Evolutionary conservation across 2,329 filamentous ascomycete species (phyloP), one percentile per base, ranked within the genome.

Genomic region (Rhexocercosporidium sp.): DNA sequence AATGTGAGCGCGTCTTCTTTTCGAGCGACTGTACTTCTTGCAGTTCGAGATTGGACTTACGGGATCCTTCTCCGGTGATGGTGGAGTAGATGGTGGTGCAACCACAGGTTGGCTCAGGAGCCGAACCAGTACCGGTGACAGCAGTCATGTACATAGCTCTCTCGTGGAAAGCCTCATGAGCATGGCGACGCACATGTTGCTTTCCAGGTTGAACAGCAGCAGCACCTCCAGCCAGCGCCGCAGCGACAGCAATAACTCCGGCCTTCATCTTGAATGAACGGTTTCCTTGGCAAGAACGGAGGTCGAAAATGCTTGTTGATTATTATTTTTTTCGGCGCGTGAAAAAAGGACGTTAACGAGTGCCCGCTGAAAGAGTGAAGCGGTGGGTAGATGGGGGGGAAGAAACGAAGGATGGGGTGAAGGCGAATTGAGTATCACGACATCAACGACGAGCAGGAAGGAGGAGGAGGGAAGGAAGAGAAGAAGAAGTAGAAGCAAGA

Each of bases 291-390:
- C 64, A 62, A 66, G 27, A 67, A 63, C 20, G 46, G 66, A 59
- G 56, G 65, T 59, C 49, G 66, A 49, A 6, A 61, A 65, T 20
- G 67, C 71, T 69, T 65, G 70, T 72, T 37, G 61, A 16, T 62
- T 44, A 39, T 57, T 65, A 65, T 22, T 56, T 65, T 65, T 22
- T 56, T 57, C 61, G 66, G 72, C 60, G 70, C 62, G 64, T 67
- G 64, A 74, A 72, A 73, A 70, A 29, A n/a, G n/a, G 59, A 53
- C 31, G 59, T 62, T 76, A 91, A 91, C 82, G 89, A 92, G 84
- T 89, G 90, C 87, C 92, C 91, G 92, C 92, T 94, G 83, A 94
- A 93, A 80, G 92, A 93, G 89, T 93, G 91, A 92, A 92, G 90
- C 90, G 90, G 90, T 90, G 77, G 81, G 84, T 67, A 66, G 66